Percentiles rank a stretch among this genome's conserved stretches.
These are phyloP conservation scores for Thielaviopsis musarum DNA, from an alignment of 2,329 filamentous ascomycete genomes.

Conservation along the genomic window DNA sequence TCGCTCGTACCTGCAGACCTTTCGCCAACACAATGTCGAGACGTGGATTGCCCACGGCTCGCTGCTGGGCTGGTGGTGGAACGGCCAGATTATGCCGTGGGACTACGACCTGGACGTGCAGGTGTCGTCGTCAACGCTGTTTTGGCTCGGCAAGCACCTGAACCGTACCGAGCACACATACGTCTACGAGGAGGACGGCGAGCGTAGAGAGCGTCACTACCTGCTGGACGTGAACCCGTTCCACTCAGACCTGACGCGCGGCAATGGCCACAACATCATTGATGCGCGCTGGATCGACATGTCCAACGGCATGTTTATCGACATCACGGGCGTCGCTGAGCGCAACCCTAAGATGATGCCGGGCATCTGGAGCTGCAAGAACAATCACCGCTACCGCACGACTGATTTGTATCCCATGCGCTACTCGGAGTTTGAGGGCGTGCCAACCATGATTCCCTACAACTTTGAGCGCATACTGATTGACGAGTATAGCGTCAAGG, in stretches of 20 bases:
- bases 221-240: constrained; percentile 65
- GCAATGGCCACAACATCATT: constrained; percentile 61
- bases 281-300: constrained; percentile 73
- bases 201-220: constrained; percentile 33
- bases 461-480: constrained; percentile 47
- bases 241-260: constrained; percentile 40
- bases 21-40: constrained; percentile 47
- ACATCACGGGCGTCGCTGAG: constrained; percentile 64
- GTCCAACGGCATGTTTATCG: constrained; percentile 61
- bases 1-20: constrained; percentile 54
- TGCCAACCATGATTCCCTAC: constrained; percentile 52
- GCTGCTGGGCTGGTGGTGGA: constrained; percentile 82
- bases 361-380: constrained; percentile 64
- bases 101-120: constrained; percentile 76
- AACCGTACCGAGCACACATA: constrained; percentile 54
- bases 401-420: constrained; percentile 64
- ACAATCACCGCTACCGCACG: constrained; percentile 53
- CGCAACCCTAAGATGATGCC: constrained; percentile 40
- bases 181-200: constrained; percentile 27
- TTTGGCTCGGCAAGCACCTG: constrained; percentile 44
- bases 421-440: constrained; percentile 57
- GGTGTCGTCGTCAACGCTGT: constrained; percentile 49
- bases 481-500: constrained; percentile 48
- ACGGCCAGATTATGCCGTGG: constrained; percentile 60
- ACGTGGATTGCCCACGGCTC: constrained; percentile 82